Percentiles rank a stretch among this genome's conserved stretches.
Evolutionary conservation across 2,329 filamentous ascomycete genomes (phyloP).

Genomic region (Aspergillus brasiliensis): DNA sequence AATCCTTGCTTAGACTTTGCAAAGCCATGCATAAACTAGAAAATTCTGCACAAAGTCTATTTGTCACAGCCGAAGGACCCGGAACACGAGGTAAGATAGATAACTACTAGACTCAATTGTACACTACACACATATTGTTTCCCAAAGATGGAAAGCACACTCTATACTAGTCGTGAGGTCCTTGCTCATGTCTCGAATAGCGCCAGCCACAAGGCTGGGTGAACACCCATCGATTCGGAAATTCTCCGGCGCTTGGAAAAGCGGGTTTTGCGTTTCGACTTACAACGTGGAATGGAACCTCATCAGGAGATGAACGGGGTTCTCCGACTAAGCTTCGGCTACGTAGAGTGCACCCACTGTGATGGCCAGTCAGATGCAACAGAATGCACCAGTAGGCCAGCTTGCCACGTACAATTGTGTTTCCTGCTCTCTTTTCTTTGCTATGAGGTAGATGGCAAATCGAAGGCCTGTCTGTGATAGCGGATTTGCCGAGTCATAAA

Average conservation of each 20-base stretch:
- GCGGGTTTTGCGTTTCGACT: background rate
- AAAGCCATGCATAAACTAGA: background rate
- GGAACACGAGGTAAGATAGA: background rate
- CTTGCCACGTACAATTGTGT: background rate
- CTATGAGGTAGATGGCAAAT: background rate
- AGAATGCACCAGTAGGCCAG: background rate
- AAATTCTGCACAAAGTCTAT: conserved; percentile 1
- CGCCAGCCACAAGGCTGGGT: background rate
- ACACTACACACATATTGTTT: background rate
- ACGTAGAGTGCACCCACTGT: background rate
- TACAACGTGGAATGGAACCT: background rate
- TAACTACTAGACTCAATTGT: background rate
- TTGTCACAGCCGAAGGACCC: background rate
- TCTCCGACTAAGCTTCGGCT: background rate
- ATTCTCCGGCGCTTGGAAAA: background rate
- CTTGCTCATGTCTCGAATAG: background rate
- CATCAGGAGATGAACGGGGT: background rate
- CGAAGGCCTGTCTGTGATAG: background rate
- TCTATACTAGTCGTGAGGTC: background rate
- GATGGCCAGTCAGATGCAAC: background rate
- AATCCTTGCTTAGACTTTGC: background rate
- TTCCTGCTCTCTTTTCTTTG: too few relatives aligned
- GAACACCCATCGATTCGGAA: background rate
- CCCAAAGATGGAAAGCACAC: background rate
- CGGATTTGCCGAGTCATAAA: background rate